A percentile compares a stretch with the other conserved stretches of the same genome.
Evolutionary conservation across 148 eudicot species (phyloP).

Genomic region (Rhododendron vialii): DNA sequence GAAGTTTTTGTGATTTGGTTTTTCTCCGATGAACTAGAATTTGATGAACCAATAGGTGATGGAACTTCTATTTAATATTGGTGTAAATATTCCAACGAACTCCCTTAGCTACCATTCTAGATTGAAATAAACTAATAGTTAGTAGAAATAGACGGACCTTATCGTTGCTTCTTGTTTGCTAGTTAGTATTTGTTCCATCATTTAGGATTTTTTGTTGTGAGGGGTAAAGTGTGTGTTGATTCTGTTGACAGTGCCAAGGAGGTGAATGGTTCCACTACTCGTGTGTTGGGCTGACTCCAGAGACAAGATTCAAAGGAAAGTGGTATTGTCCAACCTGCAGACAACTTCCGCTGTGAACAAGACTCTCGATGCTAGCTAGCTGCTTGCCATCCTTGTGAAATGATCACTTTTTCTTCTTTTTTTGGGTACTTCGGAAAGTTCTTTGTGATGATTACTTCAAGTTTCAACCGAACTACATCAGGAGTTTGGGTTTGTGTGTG

Average conservation of each 20-base stretch:
- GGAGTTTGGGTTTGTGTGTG: too few species aligned
- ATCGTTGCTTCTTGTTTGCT: not conserved
- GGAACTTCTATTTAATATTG: not conserved
- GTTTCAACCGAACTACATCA: not conserved
- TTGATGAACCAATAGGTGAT: not conserved
- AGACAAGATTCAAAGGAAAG: slow-evolving; percentile 65
- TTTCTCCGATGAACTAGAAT: not conserved
- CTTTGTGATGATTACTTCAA: not conserved
- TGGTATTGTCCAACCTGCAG: slow-evolving; percentile 99
- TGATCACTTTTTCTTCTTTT: not conserved
- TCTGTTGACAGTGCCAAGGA: slow-evolving; percentile 80
- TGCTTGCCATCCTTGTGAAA: not conserved
- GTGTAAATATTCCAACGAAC: not conserved
- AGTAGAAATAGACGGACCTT: not conserved
- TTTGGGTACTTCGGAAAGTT: not conserved
- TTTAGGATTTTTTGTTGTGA: not conserved
- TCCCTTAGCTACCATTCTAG: not conserved
- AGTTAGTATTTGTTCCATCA: not conserved
- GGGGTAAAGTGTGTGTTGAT: not conserved
- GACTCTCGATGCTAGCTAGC: not conserved
- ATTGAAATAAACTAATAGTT: not conserved
- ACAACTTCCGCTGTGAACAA: slow-evolving; percentile 33
- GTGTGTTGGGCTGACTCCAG: slow-evolving; percentile 13
- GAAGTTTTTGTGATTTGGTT: not conserved
- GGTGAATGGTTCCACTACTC: slow-evolving; percentile 91